Conservation (phyloP, 2,329 filamentous ascomycete genomes). For the Apiospora aurea region DNA sequence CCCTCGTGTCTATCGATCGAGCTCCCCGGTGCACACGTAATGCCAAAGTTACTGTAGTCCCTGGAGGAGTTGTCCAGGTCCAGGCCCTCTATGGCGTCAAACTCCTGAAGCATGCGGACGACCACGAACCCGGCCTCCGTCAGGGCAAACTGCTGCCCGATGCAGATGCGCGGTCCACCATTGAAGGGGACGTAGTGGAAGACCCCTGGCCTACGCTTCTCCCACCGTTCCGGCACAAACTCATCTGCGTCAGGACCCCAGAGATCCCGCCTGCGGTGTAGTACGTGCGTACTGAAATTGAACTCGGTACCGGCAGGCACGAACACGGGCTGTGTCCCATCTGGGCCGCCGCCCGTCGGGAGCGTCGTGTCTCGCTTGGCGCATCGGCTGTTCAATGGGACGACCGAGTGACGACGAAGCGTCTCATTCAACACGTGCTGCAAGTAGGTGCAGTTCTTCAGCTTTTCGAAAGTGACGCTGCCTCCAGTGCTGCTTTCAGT, state of each 20-base stretch:
- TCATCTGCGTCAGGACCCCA: conserved; percentile 36
- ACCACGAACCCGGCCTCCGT: conserved; percentile 22
- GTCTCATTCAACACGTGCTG: conserved; percentile 52
- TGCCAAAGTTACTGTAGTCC: conserved; percentile 21
- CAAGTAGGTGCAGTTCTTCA: conserved; percentile 51
- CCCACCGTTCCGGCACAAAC: conserved; percentile 32
- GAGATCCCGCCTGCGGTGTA: conserved; percentile 40
- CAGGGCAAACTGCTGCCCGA: conserved; percentile 16
- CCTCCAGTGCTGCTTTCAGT: conserved; percentile 31
- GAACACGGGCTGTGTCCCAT: conserved; percentile 52
- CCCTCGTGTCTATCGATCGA: not conserved
- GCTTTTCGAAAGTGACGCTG: conserved; percentile 46
- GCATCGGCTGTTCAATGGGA: conserved; percentile 1
- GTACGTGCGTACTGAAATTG: conserved; percentile 45
- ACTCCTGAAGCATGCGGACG: conserved; percentile 22
- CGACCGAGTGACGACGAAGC: conserved; percentile 14
- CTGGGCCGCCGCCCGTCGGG: conserved; percentile 54
- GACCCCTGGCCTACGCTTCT: not conserved
- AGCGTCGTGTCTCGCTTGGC: conserved; percentile 45
- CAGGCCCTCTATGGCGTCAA: conserved; percentile 22
- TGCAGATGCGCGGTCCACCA: conserved; percentile 45
- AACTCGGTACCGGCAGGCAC: conserved; percentile 50
- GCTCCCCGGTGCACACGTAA: conserved; percentile 9
- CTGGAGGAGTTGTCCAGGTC: not conserved
- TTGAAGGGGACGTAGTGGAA: conserved; percentile 42